These are phyloP conservation scores for Pharus latifolius DNA, from an alignment of 176 grass and related monocot genomes.

Conservation along the genomic window DNA sequence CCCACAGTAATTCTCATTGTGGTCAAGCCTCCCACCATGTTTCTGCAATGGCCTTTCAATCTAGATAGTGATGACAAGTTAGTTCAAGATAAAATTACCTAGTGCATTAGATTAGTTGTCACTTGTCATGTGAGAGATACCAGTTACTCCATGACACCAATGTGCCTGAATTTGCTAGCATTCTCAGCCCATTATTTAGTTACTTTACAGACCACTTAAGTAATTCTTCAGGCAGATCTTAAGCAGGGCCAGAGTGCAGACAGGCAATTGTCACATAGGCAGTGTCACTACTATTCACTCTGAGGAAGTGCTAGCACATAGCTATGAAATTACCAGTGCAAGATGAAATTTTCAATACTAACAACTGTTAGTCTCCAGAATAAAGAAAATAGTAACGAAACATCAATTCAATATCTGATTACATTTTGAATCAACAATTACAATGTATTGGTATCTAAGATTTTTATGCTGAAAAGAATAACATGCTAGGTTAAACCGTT, in stretches of 20 bases:
- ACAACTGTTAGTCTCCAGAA: neutral
- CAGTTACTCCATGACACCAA: neutral
- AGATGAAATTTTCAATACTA: neutral
- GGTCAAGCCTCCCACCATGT: constrained; percentile 97
- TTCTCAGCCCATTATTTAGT: neutral
- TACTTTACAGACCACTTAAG: neutral
- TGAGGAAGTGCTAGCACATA: neutral
- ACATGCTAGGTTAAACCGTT: constrained; percentile 3
- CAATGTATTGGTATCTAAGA: neutral
- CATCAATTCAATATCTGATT: neutral
- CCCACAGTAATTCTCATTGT: constrained; percentile 96
- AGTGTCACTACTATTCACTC: neutral
- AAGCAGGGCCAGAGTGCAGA: neutral
- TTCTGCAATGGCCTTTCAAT: constrained; percentile 94
- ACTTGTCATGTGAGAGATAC: neutral
- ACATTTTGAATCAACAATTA: neutral
- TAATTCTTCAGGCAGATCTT: neutral
- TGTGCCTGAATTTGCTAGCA: neutral
- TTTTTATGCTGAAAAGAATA: neutral
- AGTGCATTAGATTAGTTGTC: neutral
- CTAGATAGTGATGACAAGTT: constrained; percentile 26
- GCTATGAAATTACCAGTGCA: neutral
- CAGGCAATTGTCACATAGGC: too few relatives aligned
- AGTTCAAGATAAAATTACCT: constrained; percentile 7
- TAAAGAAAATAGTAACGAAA: neutral